Evolutionary conservation across 306 rosid genomes (phyloP), one percentile per base, ranked within the genome.

Genomic region (Cucurbita moschata): DNA sequence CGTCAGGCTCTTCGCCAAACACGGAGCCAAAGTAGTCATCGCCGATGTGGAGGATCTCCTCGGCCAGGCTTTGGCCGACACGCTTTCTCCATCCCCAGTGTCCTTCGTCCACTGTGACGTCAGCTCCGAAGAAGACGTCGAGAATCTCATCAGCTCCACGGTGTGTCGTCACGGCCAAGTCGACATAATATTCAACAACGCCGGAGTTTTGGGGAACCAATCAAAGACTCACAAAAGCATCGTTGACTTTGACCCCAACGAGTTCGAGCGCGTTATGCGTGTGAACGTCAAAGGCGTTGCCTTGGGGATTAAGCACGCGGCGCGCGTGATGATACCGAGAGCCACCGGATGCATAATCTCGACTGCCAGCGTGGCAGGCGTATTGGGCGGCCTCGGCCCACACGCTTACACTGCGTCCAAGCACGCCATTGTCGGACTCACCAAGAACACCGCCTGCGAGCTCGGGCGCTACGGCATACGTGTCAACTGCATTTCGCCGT

Each of bases 401-500:
- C 98, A 93, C 61, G 90, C 93, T 8, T 93, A 93, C 51, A 90
- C 98, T 0, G 96, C 97, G 3, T 90, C 98, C 8, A 93, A 93
- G 81, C 96, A 90, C 60, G 98, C 98, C 39, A 93, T 90, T 19
- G 97, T 90, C 30, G 98, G 98, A 38, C 73, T 93, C 0, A 93
- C 97, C 0, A 90, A 90, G 83, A 93, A 88, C 77, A 74, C 90
- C 0, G 85, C 98, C 6, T 93, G 98, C 54, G 98, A 93, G 67
- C 50, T 93, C 16, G 98, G 98, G 0, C 81, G 77, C 47, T 80
- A 79, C 60, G 98, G 98, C 26, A 87, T 92, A 10, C 79, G 98
- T 59, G 96, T 92, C 1, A 92, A 92, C 56, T 90, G 93, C 71
- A 82, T 92, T 61, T 92, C 98, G 1, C 98, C 98, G 3, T 92